Evolutionary conservation across 148 eudicot species (phyloP).

Genomic region (Mesembryanthemum crystallinum): DNA sequence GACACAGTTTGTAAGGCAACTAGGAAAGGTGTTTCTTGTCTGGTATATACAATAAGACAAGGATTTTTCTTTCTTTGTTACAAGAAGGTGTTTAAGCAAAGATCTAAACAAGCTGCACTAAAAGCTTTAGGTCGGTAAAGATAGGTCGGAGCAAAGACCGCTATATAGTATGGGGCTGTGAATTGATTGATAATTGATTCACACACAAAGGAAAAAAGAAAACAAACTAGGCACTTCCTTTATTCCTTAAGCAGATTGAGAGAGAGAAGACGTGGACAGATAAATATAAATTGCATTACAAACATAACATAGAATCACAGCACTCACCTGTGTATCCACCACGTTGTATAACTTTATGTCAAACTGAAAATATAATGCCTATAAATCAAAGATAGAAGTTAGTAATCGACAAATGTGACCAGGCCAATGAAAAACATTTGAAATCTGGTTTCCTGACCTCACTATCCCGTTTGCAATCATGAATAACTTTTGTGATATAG

Average conservation of each 20-base stretch:
- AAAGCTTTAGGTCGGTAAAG: neutral
- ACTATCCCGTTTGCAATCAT: conserved; percentile 37
- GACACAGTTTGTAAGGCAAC: neutral
- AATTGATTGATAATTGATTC: neutral
- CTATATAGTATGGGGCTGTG: neutral
- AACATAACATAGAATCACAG: neutral
- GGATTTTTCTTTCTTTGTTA: neutral
- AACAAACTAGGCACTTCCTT: no score
- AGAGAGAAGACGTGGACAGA: neutral
- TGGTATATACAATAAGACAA: neutral
- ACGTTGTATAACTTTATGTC: conserved; percentile 33
- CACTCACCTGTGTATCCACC: conserved; percentile 33
- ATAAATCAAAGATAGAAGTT: neutral
- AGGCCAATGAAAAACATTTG: neutral
- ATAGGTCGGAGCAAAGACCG: neutral
- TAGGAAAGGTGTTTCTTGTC: neutral
- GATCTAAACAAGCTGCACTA: neutral
- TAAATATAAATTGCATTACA: neutral
- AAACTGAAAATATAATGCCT: conserved; percentile 33
- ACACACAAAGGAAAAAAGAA: neutral
- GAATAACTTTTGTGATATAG: conserved; percentile 32
- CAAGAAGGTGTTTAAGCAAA: neutral
- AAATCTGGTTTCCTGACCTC: conserved; percentile 24
- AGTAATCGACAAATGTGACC: neutral
- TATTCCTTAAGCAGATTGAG: no score